A percentile compares a stretch with the other conserved stretches of the same genome.
Evolutionary conservation across 805 yeast species (phyloP).

Genomic region (Candida anglica): DNA sequence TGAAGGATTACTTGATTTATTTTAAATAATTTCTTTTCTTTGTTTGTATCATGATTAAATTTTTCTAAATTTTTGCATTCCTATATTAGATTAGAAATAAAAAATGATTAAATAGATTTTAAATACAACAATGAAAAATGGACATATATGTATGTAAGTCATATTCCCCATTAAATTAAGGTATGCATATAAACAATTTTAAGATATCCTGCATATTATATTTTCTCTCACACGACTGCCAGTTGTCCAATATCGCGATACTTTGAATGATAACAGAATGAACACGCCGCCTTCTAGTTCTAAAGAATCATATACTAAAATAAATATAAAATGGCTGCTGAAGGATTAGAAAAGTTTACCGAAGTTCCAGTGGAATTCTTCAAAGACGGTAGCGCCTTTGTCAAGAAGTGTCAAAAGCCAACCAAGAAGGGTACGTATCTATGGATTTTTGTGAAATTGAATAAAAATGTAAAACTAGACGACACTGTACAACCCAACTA

Average conservation of each 20-base stretch:
- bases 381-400: constrained; percentile 86
- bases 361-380: constrained; percentile 89
- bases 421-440: constrained; percentile 60
- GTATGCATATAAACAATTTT: too few species aligned
- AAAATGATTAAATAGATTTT: too few species aligned
- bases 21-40: too few species aligned
- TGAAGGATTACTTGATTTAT: constrained; percentile 24
- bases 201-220: background rate
- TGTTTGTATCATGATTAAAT: too few species aligned
- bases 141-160: too few species aligned
- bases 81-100: too few species aligned
- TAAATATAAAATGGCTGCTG: constrained; percentile 41
- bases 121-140: too few species aligned
- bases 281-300: too few species aligned
- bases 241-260: constrained; percentile 6
- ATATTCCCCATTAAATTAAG: too few species aligned
- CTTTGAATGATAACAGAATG: background rate
- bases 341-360: constrained; percentile 69
- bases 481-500: too few species aligned
- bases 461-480: background rate
- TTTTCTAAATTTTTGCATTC: too few species aligned
- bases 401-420: constrained; percentile 92
- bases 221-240: constrained; percentile 2
- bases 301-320: too few species aligned
- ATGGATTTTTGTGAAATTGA: constrained; percentile 3